Base-by-base conservation (phyloP, 2,329 filamentous ascomycete genomes). In the Fusarium sp. region DNA sequence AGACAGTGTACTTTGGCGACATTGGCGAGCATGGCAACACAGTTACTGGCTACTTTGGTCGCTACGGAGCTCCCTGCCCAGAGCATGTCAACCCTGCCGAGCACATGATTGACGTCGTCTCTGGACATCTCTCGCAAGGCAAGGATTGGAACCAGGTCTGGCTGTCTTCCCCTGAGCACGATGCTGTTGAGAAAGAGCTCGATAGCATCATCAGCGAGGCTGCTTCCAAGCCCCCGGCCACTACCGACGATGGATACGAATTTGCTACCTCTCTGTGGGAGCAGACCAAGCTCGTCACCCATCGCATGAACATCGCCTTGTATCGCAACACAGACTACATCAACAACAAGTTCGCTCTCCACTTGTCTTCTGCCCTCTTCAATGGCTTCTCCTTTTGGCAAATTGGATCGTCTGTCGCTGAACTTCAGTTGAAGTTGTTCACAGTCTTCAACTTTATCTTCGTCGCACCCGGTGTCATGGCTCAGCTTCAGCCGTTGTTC, bases 71-170 rank as follows among this genome's bases (percentile, higher is more conserved):
- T 1, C 85, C 88, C 3, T 93, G 92, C 70, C 87, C 88, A 1
- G 72, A 84, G 1, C 88, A 90, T 1, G 89, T 89, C 24, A 95
- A 95, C 75, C 92, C 92, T 3, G 93, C 93, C 1, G 93, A 95
- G 80, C 93, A 91, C 84, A 94, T 95, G 90, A 89, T 95, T 59
- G 86, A 89, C 56, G 85, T 88, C 24, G 86, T 87, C 20, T 88
- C 88, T 4, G 88, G 88, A 1, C 79, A 81, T 41, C 77, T 87
- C 2, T 86, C 85, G 0, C 84, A 82, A 60, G 82, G 76, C 76
- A 85, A 72, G 48, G 88, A 93, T 78, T 94, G 91, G 91, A 91
- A 91, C 78, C 85, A 93, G 42, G 88, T 93, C 72, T 94, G 92
- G 93, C 83, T 87, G 24, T 86, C 86, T n/a, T 94, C 90, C 1